Percentiles rank a stretch among this genome's conserved stretches.
Evolutionary conservation across 352 stramenopile species (phyloP).

Genomic region (Stephanocyclus meneghinianus): DNA sequence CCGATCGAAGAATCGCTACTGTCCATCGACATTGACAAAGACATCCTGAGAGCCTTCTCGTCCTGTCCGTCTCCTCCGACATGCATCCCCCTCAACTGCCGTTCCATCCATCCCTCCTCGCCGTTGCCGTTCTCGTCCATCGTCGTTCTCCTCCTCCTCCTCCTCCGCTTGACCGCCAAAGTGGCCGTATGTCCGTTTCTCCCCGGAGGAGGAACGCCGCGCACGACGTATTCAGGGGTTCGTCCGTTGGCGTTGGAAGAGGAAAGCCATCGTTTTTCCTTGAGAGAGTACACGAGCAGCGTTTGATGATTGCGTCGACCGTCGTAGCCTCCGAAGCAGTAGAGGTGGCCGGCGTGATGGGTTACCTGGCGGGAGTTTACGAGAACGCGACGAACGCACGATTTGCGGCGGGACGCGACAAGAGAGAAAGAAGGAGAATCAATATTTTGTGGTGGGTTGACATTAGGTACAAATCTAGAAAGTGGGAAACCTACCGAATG

Average conservation of each 20-base stretch:
- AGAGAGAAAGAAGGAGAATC: too few species aligned
- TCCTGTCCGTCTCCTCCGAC: too few species aligned
- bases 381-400: too few species aligned
- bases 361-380: conserved; percentile 22
- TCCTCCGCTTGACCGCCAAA: conserved; percentile 69
- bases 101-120: too few species aligned
- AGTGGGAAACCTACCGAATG: too few species aligned
- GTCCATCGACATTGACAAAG: neutral
- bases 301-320: conserved; percentile 91
- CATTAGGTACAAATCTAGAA: too few species aligned
- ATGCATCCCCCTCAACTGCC: too few species aligned
- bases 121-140: neutral
- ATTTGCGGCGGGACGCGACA: too few species aligned
- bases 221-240: conserved; percentile 14
- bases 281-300: conserved; percentile 85
- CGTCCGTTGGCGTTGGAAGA: neutral
- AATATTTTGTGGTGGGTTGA: too few species aligned
- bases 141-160: neutral
- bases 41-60: too few species aligned
- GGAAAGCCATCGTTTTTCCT: conserved; percentile 69
- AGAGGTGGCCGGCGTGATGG: conserved; percentile 59
- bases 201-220: conserved; percentile 80
- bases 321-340: conserved; percentile 93
- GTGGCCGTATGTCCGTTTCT: conserved; percentile 94
- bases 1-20: neutral